Evolutionary conservation across 805 yeast species (phyloP), one percentile per base, ranked within the genome.

Genomic region (Kluyveromyces starmeri): DNA sequence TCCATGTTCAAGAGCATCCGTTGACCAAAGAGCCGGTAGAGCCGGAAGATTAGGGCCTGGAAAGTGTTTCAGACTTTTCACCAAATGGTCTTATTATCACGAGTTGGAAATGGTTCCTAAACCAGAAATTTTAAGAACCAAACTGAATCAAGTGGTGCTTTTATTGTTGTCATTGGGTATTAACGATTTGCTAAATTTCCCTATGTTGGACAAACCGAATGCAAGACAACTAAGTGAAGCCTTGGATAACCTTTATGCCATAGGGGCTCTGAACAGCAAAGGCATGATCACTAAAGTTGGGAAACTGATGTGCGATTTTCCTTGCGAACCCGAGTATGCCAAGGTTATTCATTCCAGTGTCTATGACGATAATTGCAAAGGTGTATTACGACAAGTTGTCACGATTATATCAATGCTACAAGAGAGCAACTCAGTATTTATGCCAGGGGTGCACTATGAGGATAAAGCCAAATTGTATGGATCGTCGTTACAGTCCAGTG

Each of bases 1-100:
- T 11, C 94, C 96, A 0, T 85, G 94, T 43, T 88, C 97, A 0
- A 78, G 78, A 50, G 98, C 98, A 0, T 86, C 95, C 27, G 96
- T 96, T 0, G 88, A 85, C 49, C 98, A 92, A 61, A 68, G 98
- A 50, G 88, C 96, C 1, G 98, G 98, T 53, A 75, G 98, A 65
- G 98, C 97, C 5, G 98, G 98, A 27, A 78, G 98, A 65, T 86
- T 94, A 6, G 88, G 95, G 1, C 96, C 97, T 0, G 98, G 98
- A 12, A 83, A 84, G 53, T 92, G 97, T 59, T 92, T 81, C 50
- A 58, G 99, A 24, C 62, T 92, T 15, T 92, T 76, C 53, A 89
- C 98, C 0, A 83, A 84, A 52, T 43, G 58, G 39, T 67, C 72
- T 3, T 92, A 73, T 47, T 66, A 73, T 42, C 70, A 80, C 45